Conservation (phyloP, 352 stramenopile genomes). For the Saprolegnia diclina region DNA sequence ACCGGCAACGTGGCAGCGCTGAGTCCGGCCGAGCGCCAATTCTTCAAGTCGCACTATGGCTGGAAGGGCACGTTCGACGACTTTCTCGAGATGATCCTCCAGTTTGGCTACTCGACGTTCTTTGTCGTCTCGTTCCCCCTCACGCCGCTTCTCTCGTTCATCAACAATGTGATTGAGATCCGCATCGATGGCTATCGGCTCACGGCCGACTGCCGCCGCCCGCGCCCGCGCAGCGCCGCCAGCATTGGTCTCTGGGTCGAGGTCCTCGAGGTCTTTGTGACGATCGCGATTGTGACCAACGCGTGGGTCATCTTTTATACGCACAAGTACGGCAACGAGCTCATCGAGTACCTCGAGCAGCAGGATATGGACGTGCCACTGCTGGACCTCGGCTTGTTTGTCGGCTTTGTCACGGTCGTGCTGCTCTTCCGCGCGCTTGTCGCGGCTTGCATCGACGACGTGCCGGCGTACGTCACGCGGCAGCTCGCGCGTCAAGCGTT, state of each 20-base stretch:
- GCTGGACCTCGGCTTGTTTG: slow-evolving; percentile 70
- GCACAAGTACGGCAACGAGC: slow-evolving; percentile 40
- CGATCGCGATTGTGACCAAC: slow-evolving; percentile 90
- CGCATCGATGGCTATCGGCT: slow-evolving; percentile 85
- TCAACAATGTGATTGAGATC: slow-evolving; percentile 92
- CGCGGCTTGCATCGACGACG: slow-evolving; percentile 65
- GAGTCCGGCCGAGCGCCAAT: slow-evolving; percentile 58
- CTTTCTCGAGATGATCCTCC: slow-evolving; percentile 90
- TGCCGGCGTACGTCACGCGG: slow-evolving; percentile 58
- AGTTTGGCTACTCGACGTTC: slow-evolving; percentile 86
- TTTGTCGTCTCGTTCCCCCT: slow-evolving; percentile 91
- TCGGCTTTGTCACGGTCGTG: slow-evolving; percentile 67
- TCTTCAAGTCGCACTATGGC: slow-evolving; percentile 78
- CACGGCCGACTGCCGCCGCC: slow-evolving; percentile 68
- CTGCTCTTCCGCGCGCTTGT: slow-evolving; percentile 82
- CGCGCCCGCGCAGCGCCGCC: slow-evolving; percentile 69
- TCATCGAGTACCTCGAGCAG: slow-evolving; percentile 33
- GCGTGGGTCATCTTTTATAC: slow-evolving; percentile 91
- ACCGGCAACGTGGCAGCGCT: slow-evolving; percentile 28
- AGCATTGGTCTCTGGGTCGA: slow-evolving; percentile 92
- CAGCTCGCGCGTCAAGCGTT: slow-evolving; percentile 78
- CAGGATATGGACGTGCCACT: slow-evolving; percentile 32
- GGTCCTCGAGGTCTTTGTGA: slow-evolving; percentile 85
- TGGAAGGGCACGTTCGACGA: slow-evolving; percentile 87
- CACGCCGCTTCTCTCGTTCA: slow-evolving; percentile 84